Base-by-base conservation (phyloP, 345 rosid species). In the Gossypium rotundifolium region DNA sequence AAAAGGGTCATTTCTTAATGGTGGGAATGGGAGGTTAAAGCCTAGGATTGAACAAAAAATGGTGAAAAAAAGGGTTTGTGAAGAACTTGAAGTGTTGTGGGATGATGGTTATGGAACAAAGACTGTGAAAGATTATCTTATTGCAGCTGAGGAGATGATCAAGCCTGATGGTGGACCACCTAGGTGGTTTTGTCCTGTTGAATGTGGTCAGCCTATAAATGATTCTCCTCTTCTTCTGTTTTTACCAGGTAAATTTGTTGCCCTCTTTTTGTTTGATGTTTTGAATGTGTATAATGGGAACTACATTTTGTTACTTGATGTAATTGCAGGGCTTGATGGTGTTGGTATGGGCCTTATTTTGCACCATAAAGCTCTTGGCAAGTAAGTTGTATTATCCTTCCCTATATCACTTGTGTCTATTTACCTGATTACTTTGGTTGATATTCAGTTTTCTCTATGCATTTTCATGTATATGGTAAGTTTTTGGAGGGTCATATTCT, bases 141-240 rank as follows among this genome's bases (percentile, higher is more conserved):
- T 82, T 8, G 88, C 12, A 17, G 81, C 93, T 14, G 83, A 64
- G 78, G 94, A 87, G 74, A 82, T 91, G 18, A 79, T 87, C 76
- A 88, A 76, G 77, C 81, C 82, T 9, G 96, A 89, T 38, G 91
- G 93, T 3, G 98, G 97, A 25, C 88, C 91, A 23, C 97, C 96
- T 11, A 83, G 92, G 75, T 94, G 97, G 98, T 91, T 94, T 84
- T 88, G 90, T 80, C 97, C 97, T 0, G 79, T 87, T 18, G 98
- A 88, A 61, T 87, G 98, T 75, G 97, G 93, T n/a, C 76, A 69
- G 23, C 94, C 97, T 0, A 59, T 87, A 38, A 76, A 85, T 74
- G 85, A 80, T 79, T 89, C 93, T 72, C 94, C 98, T 11, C 55
- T 82, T 58, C 91, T 92, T 69, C 81, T 94, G 72, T 94, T 88